Percentiles rank a stretch among this genome's conserved stretches.
These are phyloP conservation scores for Apophysomyces trapeziformis DNA, from an alignment of 371 early-diverging fungal genomes.

Conservation along the genomic window DNA sequence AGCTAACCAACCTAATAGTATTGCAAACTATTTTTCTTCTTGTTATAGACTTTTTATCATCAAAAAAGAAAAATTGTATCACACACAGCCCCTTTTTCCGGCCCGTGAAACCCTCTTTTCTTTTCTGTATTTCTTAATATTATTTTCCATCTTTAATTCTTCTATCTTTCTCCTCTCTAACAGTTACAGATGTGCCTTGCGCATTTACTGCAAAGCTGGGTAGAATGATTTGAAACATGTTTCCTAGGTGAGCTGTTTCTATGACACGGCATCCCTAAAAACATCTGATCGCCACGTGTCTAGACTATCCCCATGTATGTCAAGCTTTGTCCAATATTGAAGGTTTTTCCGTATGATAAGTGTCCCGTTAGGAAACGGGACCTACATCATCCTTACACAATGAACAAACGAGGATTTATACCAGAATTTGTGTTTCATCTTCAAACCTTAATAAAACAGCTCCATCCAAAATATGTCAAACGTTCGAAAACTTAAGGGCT, in stretches of 20 bases:
- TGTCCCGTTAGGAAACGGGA: constrained; percentile 7
- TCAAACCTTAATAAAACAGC: neutral
- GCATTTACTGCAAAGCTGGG: neutral
- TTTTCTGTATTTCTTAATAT: neutral
- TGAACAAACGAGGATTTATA: constrained; percentile 5
- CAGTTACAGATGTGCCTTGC: too few relatives aligned
- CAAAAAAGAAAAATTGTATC: neutral
- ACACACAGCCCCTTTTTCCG: constrained; percentile 1
- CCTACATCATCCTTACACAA: constrained; percentile 9
- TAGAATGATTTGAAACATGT: neutral
- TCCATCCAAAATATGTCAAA: neutral
- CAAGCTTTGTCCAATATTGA: constrained; percentile 1
- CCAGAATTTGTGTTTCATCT: neutral
- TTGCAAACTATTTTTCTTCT: constrained; percentile 6
- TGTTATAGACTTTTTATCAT: neutral
- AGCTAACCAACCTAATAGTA: constrained; percentile 3
- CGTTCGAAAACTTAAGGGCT: neutral
- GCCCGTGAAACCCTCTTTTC: neutral
- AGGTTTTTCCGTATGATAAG: constrained; percentile 3
- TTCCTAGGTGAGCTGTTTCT: neutral
- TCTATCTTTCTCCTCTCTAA: neutral
- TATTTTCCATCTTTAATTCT: neutral
- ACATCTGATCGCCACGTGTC: constrained; percentile 12
- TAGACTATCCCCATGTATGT: neutral
- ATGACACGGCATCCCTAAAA: neutral